phyloP scores from a whole-genome alignment of 2,329 filamentous ascomycete genomes.

The Claviceps lovelessii region DNA sequence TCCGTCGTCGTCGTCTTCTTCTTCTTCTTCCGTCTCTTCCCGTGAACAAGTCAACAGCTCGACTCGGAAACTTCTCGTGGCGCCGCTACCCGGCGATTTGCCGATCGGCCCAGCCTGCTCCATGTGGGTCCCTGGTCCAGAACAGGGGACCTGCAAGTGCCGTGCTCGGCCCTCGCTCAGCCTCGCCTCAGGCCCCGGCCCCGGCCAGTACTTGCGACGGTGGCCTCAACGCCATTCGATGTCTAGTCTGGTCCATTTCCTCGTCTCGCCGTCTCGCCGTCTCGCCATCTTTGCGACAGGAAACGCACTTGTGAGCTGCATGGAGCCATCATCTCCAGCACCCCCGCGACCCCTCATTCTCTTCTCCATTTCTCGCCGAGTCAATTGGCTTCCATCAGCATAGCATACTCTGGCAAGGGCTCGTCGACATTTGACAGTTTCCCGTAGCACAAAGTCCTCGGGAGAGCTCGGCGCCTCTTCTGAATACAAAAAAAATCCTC shows the following conservation, averaged over 20 bases:
- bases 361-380: background rate
- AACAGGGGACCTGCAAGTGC: background rate
- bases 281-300: background rate
- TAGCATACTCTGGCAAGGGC: background rate
- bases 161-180: background rate
- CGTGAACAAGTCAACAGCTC: background rate
- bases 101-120: slow-evolving; percentile 1
- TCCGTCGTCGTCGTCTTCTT: background rate
- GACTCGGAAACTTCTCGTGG: background rate
- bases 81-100: slow-evolving; percentile 8
- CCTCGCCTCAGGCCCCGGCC: background rate
- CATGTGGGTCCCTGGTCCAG: too few species aligned
- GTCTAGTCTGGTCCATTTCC: background rate
- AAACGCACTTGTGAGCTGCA: background rate
- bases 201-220: slow-evolving; percentile 18
- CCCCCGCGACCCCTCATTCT: background rate
- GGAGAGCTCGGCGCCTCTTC: background rate
- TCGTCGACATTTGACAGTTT: background rate
- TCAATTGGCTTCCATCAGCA: background rate
- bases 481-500: background rate
- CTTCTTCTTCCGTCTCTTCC: background rate
- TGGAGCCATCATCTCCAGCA: background rate
- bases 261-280: background rate
- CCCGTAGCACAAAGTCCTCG: background rate
- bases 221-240: slow-evolving; percentile 15